Base-by-base conservation (phyloP, 192 early-diverging fungal genomes). In the Funneliformis geosporum region DNA sequence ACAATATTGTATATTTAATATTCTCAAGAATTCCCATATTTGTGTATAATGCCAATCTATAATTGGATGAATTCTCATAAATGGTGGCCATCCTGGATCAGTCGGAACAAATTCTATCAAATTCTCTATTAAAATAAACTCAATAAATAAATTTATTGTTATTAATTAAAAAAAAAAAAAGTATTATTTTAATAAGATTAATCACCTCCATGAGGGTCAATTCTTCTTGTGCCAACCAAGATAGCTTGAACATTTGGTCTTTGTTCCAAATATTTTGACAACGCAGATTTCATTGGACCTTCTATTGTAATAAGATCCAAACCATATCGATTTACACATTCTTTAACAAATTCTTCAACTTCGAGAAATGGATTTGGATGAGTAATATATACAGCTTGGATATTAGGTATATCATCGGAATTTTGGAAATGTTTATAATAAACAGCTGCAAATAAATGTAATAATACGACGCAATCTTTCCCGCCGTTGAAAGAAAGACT, bases 401-500 rank as follows among this genome's bases (percentile, higher is more conserved):
- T 90, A 21, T 87, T 80, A 44, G 82, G 86, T 39, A 64, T 59
- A n/a, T 46, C 47, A 4, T 43, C 55, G 16, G 39, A 73, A 38
- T 74, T 12, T 28, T 43, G 84, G 71, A 21, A 76, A 69, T 75
- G 70, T 64, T 84, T 84, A 80, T 86, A 81, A 40, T 93, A 83
- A 2, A 92, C 95, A 21, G 93, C 92, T 7, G 88, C 84, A 33
- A 93, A 88, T 39, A 97, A 80, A 80, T 96, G 93, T 60, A 99
- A 86, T 60, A 99, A 84, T 12, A 96, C 94, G 2, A 96, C 97
- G 84, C 97, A 98, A 82, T 99, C 97, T 83, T 99, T 99, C 21
- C 97, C 97, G 10, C 97, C 97, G 81, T 99, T 99, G 79, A 98
- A 99, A 68, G 92, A 93, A 59, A 99, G 84, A 7, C 93, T 90